Conservation (phyloP, 768 basidiomycete genomes). For the Multifurca ochricompacta region DNA sequence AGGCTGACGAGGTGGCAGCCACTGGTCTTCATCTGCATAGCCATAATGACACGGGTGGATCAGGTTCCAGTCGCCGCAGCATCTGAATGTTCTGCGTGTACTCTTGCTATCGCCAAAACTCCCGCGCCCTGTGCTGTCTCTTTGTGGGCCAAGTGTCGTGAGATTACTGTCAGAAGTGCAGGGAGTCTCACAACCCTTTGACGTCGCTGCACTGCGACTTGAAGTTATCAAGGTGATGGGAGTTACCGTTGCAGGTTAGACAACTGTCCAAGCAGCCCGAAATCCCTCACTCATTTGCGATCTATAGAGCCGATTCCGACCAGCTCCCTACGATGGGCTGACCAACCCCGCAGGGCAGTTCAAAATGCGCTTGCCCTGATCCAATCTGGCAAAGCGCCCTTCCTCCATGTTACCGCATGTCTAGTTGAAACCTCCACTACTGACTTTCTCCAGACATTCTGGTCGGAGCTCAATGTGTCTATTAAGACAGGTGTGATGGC, state of each 20-base stretch:
- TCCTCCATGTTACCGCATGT: constrained; percentile 59
- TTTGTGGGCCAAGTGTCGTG: constrained; percentile 54
- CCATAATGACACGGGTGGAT: not conserved
- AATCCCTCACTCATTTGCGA: not conserved
- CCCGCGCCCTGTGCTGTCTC: constrained; percentile 55
- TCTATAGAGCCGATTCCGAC: not conserved
- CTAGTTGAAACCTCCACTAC: constrained; percentile 50
- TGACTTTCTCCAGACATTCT: constrained; percentile 58
- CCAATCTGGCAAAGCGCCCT: constrained; percentile 53
- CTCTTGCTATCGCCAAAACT: constrained; percentile 57
- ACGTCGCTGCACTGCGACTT: constrained; percentile 34
- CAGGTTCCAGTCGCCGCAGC: constrained; percentile 43
- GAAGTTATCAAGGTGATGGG: constrained; percentile 35
- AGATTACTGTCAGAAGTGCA: constrained; percentile 35
- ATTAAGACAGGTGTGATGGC: constrained; percentile 47
- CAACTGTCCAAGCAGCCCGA: not conserved
- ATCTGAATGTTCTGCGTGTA: constrained; percentile 59
- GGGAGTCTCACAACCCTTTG: constrained; percentile 28
- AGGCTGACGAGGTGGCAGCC: constrained; percentile 23
- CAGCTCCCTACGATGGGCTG: constrained; percentile 32
- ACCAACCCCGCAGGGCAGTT: constrained; percentile 50
- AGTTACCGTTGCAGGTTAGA: constrained; percentile 32
- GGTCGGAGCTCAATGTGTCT: constrained; percentile 51
- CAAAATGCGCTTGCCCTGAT: constrained; percentile 50
- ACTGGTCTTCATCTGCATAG: not conserved